Base-by-base conservation (phyloP, 2,329 filamentous ascomycete species). In the Anisogramma anomala region DNA sequence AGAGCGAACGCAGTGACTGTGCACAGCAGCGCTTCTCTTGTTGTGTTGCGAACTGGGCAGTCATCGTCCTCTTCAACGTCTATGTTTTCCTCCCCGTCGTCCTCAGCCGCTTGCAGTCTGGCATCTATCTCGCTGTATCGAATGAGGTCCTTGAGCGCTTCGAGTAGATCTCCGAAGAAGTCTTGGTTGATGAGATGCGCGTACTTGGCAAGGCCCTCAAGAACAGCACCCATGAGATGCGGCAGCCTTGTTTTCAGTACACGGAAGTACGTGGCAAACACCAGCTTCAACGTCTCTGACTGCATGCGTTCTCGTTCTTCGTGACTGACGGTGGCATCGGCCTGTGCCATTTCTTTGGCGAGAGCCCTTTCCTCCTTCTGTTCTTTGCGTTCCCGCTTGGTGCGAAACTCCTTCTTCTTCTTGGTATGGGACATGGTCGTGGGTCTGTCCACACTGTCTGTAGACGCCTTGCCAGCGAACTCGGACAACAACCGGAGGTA, bases 111-210 rank as follows among this genome's bases (percentile, higher is more conserved):
- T 10, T 71, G 66, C 1, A 59, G 64, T 9, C 68, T 64, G 3
- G 68, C 68, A 13, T 71, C 66, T 0, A 71, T 68, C 53, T 82
- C 74, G 39, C 83, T 82, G 50, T 88, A 77, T 3, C 77, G 75
- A 53, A 96, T 89, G 33, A 98, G 74, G 49, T 98, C 91, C 60
- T 94, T 93, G 28, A 98, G 69, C 0, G 87, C 89, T 62, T 96
- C 91, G 9, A 98, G 74, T 22, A 98, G 71, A 57, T 98, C 91
- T 20, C 89, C 91, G 54, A 98, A 98, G 68, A 98, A 96, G 58
- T 98, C 86, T 57, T 98, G 87, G 65, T 98, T 98, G 70, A 98
- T 98, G 45, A 98, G 72, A 58, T 95, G 91, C 3, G 88, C 81
- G 57, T 94, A 98, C 57, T 87, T 87, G 37, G 89, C 88, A 17